Base-by-base conservation (phyloP, 192 early-diverging fungal species). In the Backusella tuberculispora region DNA sequence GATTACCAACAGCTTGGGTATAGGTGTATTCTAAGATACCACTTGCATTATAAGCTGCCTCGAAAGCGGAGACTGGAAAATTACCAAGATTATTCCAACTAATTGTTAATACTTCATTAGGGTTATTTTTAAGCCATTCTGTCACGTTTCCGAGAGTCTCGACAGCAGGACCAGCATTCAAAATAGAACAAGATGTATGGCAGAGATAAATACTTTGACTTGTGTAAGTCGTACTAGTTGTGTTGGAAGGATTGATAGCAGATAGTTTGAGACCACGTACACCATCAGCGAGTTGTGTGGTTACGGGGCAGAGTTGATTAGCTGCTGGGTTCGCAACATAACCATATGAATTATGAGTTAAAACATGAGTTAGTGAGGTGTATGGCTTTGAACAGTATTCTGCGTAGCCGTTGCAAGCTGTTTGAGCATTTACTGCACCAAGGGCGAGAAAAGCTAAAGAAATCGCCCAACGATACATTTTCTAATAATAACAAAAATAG, bases 261-360 rank as follows among this genome's bases (percentile, higher is more conserved):
- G 92, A 92, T 44, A 96, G 83, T 85, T 91, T 91, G 63, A 96
- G 85, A 7, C 81, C 90, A 6, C 94, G 83, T 50, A 96, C 80
- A 24, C 94, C 94, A 66, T 91, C 90, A 44, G 83, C 79, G 8
- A 96, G 84, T 80, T 96, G 94, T 12, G 80, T 79, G 19, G 71
- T 69, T 42, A 94, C 89, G 37, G 85, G 73, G 66, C 84, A 83
- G 74, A 89, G 76, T 76, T 95, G 93, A 78, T 92, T 94, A 14
- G 90, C 89, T 15, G 88, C 87, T 10, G 88, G 81, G 37, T 87
- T 83, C 15, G 79, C 84, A 26, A 83, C 75, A 37, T 66, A 81
- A 34, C 89, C 86, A 78, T 83, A 93, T 2, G 92, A 87, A 74
- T 94, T 95, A 83, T 96, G 94, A 17, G 94, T 93, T 7, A 88